Conservation (phyloP, 495 filamentous ascomycete genomes). For the Jackrogersella minutella region DNA sequence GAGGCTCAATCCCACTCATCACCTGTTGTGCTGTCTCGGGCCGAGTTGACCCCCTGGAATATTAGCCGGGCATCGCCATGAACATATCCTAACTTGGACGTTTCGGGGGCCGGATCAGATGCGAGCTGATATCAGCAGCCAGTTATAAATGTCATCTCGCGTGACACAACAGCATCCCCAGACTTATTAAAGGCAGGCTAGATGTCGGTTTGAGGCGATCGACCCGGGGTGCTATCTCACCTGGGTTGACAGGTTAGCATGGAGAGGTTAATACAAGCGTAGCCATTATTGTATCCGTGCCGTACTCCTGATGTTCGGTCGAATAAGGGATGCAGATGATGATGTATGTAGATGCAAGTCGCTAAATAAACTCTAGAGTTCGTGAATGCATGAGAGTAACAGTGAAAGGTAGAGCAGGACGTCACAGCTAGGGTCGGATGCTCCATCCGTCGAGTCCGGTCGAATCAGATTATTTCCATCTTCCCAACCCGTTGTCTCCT, state of each 20-base stretch:
- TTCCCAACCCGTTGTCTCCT: slow-evolving; percentile 40
- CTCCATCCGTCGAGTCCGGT: slow-evolving; percentile 41
- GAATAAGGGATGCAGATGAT: slow-evolving; percentile 25
- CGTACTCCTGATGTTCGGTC: slow-evolving; percentile 2
- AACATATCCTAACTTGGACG: slow-evolving; percentile 7
- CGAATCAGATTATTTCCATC: slow-evolving; percentile 42
- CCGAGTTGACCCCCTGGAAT: slow-evolving; percentile 12
- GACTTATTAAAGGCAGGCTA: slow-evolving; percentile 23
- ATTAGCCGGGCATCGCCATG: background rate
- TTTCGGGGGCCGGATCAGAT: slow-evolving; percentile 28
- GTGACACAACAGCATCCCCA: slow-evolving; percentile 29
- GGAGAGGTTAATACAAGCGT: slow-evolving; percentile 10
- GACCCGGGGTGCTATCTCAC: slow-evolving; percentile 17
- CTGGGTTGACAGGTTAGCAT: slow-evolving; percentile 6
- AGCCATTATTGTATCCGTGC: slow-evolving; percentile 7
- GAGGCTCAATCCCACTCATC: slow-evolving; percentile 14
- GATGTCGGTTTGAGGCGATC: slow-evolving; percentile 10
- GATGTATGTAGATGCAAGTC: slow-evolving; percentile 27
- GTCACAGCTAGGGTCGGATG: slow-evolving; percentile 30
- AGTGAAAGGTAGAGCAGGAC: slow-evolving; percentile 15
- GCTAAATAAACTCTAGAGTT: slow-evolving; percentile 33
- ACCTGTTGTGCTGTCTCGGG: background rate
- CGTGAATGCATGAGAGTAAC: slow-evolving; percentile 22
- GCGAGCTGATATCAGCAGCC: slow-evolving; percentile 26
- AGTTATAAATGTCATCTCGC: slow-evolving; percentile 26